Base-by-base conservation (phyloP, 2,329 filamentous ascomycete species). In the Nemania diffusa region DNA sequence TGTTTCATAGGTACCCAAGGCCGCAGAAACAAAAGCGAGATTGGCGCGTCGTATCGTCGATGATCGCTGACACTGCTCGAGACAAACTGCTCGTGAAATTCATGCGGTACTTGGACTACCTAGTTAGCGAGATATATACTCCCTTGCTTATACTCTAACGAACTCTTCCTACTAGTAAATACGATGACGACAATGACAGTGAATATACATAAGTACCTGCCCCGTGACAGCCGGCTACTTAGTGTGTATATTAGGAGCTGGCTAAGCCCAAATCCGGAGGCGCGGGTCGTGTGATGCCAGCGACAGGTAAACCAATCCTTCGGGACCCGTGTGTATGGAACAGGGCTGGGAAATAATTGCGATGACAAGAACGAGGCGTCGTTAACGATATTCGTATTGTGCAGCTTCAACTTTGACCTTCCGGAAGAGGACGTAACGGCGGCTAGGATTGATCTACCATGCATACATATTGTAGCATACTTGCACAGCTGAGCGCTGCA, bases 301-400 rank as follows among this genome's bases (percentile, higher is more conserved):
- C 52, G 46, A 61, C 62, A 68, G 57, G 64, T 40, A 55, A 60
- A 53, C 58, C 42, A 5, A 66, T 62, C 63, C 57, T 64, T 46
- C 62, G 48, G 57, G 64, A 67, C 64, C 67, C 60, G 67, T 64
- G 57, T 32, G 60, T 13, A 34, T 40, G 64, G 67, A 48, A 67
- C 60, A 57, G 56, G 67, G 64, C 64, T 69, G 57, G 57, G 15
- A 60, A 53, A 37, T 24, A 50, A 48, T 51, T 29, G 32, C 6
- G 27, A 64, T 40, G 64, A 57, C 48, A 60, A 37, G 34, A 57
- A 50, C 44, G 44, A 55, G 64, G 63, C 59, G 67, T 42, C 34
- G 42, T 62, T 46, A 52, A 52, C 37, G 29, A 26, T 53, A 57
- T 37, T 56, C 59, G 52, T 61, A 40, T 55, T 57, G 63, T 57